Base-by-base conservation (phyloP, 2,329 filamentous ascomycete species). In the Ceratocystis papillata region DNA sequence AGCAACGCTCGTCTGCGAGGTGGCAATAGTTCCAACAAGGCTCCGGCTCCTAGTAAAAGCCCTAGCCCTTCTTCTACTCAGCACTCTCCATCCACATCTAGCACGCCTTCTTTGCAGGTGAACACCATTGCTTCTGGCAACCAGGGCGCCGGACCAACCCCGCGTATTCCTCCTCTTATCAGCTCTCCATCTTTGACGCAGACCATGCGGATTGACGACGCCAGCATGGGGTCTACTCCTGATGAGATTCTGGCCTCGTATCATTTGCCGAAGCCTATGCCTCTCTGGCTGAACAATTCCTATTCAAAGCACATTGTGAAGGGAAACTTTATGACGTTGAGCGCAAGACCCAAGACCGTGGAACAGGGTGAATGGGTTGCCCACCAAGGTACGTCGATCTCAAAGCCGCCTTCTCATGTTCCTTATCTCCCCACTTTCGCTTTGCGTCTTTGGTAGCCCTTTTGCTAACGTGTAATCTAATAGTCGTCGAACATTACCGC, bases 301-400 rank as follows among this genome's bases (percentile, higher is more conserved):
- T 88, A 89, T 73, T 87, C 88, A 65, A 89, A 87, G 74, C 86
- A 96, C 73, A 96, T 96, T 70, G 92, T 96, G 73, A 96, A 93
- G 79, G 93, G 93, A 68, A 97, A 96, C 78, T 96, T 97, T 74
- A 90, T 96, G 87, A 96, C 93, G 10, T 78, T 97, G 68, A 95
- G 92, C 72, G 90, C 91, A 62, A 88, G 92, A 73, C 93, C 93
- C 25, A 92, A 93, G 79, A 92, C 94, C 66, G 89, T 96, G 59
- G 93, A 96, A 73, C 86, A 90, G 74, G 93, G 90, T 70, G 93
- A 97, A 77, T 97, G 93, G 93, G 83, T 96, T 71, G 92, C 92
- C 69, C 90, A 96, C 76, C 93, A 96, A 81, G 87, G 93, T 96
- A 81, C 73, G 78, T 72, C 57, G 20, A 33, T 59, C 25, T 8